Evolutionary conservation across 805 yeast species (phyloP).

Genomic region (Candida piceae): DNA sequence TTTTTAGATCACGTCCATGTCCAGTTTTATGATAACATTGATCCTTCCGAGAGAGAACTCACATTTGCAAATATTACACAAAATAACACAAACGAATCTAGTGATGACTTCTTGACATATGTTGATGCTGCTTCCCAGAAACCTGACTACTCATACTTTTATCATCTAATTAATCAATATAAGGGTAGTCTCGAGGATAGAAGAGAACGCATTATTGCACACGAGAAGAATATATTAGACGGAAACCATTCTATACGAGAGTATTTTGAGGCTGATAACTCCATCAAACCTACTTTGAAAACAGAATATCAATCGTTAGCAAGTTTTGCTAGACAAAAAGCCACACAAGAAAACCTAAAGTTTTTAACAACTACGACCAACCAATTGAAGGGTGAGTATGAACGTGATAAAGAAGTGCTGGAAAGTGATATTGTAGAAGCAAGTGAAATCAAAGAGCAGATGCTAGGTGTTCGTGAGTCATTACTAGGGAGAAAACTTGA

Average conservation of each 20-base stretch:
- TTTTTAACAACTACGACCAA: slow-evolving; percentile 20
- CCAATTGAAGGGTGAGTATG: slow-evolving; percentile 25
- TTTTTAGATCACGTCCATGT: slow-evolving; percentile 28
- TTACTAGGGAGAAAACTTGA: slow-evolving; percentile 19
- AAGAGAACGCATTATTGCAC: slow-evolving; percentile 15
- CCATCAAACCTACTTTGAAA: slow-evolving; percentile 20
- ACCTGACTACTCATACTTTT: slow-evolving; percentile 27
- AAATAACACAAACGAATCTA: slow-evolving; percentile 4
- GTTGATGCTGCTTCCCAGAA: slow-evolving; percentile 25
- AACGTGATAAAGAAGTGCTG: slow-evolving; percentile 17
- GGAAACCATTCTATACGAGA: slow-evolving; percentile 30
- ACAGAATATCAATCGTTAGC: slow-evolving; percentile 29
- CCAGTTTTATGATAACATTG: slow-evolving; percentile 27
- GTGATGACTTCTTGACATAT: slow-evolving; percentile 22
- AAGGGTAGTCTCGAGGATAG: slow-evolving; percentile 2
- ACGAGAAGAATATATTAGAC: slow-evolving; percentile 25
- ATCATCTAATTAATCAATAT: slow-evolving; percentile 25
- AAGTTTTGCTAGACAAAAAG: slow-evolving; percentile 25
- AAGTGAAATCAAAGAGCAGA: slow-evolving; percentile 20
- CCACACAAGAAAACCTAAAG: slow-evolving; percentile 26
- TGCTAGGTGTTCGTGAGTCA: slow-evolving; percentile 20
- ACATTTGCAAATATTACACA: slow-evolving; percentile 5
- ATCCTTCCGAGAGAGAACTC: slow-evolving; percentile 26
- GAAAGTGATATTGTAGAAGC: slow-evolving; percentile 19
- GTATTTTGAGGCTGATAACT: slow-evolving; percentile 24